These are phyloP conservation scores for Phytophthora lateralis DNA, from an alignment of 352 stramenopile species.

Conservation along the genomic window DNA sequence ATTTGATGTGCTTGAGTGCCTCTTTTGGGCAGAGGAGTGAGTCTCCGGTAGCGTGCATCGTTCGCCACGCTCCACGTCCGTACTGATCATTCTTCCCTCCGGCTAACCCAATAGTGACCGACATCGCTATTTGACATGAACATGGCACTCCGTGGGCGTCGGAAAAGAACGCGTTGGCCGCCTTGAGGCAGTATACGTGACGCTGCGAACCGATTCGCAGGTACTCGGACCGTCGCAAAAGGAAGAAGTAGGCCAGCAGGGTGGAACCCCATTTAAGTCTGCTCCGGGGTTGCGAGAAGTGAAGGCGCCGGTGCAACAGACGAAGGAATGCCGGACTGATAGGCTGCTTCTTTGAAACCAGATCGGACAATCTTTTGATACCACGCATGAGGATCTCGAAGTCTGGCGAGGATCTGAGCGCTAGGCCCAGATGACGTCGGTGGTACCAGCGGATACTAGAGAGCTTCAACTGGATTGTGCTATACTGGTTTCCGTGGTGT, in stretches of 20 bases:
- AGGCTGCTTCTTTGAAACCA: slow-evolving; percentile 6
- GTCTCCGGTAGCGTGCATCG: slow-evolving; percentile 11
- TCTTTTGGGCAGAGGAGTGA: slow-evolving; percentile 1
- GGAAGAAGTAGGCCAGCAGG: slow-evolving; percentile 16
- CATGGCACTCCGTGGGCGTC: neutral
- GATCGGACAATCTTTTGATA: neutral
- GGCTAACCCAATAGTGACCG: slow-evolving; percentile 7
- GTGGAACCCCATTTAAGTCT: slow-evolving; percentile 13
- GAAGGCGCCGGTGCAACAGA: neutral
- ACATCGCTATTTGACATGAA: neutral
- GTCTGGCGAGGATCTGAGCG: neutral
- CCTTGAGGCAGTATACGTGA: slow-evolving; percentile 6
- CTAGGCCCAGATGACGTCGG: neutral
- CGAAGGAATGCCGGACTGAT: slow-evolving; percentile 12
- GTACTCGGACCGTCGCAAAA: slow-evolving; percentile 9
- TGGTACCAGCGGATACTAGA: slow-evolving; percentile 16
- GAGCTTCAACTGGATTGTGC: neutral
- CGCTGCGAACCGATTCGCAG: neutral
- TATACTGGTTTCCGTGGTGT: slow-evolving; percentile 11
- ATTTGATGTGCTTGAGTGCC: slow-evolving; percentile 4
- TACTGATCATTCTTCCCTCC: slow-evolving; percentile 18
- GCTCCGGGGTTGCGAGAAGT: neutral
- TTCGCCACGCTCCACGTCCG: slow-evolving; percentile 5
- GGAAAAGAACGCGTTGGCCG: slow-evolving; percentile 1
- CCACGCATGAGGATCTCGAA: slow-evolving; percentile 1